Evolutionary conservation across 1,284 basidiomycete species (phyloP).

Genomic region (Filobasidium uniguttulatum): DNA sequence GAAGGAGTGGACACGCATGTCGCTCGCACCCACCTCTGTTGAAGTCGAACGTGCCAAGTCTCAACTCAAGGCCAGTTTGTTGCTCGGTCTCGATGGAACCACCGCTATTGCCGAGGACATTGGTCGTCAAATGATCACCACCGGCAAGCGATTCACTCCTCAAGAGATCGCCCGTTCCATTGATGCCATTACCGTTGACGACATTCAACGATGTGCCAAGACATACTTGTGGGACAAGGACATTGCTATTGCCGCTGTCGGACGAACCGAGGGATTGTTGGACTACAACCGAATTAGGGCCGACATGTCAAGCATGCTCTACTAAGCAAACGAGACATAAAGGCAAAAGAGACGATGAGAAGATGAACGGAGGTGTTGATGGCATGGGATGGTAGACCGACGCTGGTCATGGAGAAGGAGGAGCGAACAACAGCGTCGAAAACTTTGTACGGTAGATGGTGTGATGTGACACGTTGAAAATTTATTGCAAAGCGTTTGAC

Average conservation of each 20-base stretch:
- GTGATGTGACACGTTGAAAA: background rate
- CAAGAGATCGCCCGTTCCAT: slow-evolving; percentile 88
- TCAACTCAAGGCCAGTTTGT: slow-evolving; percentile 87
- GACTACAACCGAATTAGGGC: slow-evolving; percentile 39
- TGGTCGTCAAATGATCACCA: slow-evolving; percentile 90
- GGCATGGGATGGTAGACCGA: slow-evolving; percentile 2
- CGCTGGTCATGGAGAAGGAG: background rate
- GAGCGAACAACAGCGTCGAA: background rate
- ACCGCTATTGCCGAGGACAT: slow-evolving; percentile 98
- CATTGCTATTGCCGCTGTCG: slow-evolving; percentile 66
- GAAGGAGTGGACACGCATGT: slow-evolving; percentile 95
- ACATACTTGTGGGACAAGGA: slow-evolving; percentile 87
- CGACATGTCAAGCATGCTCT: slow-evolving; percentile 35
- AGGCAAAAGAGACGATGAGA: background rate
- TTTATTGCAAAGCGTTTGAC: no score
- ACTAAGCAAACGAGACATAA: no score
- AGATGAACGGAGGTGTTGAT: background rate
- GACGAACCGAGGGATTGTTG: slow-evolving; percentile 69
- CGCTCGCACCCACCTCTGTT: slow-evolving; percentile 62
- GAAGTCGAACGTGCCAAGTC: slow-evolving; percentile 97
- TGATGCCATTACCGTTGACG: slow-evolving; percentile 72
- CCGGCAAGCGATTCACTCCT: slow-evolving; percentile 76
- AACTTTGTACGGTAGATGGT: background rate
- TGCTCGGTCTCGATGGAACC: slow-evolving; percentile 83
- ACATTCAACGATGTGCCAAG: slow-evolving; percentile 87